Evolutionary conservation across 805 yeast genomes (phyloP).

Genomic region (Wickerhamomyces bovis): DNA sequence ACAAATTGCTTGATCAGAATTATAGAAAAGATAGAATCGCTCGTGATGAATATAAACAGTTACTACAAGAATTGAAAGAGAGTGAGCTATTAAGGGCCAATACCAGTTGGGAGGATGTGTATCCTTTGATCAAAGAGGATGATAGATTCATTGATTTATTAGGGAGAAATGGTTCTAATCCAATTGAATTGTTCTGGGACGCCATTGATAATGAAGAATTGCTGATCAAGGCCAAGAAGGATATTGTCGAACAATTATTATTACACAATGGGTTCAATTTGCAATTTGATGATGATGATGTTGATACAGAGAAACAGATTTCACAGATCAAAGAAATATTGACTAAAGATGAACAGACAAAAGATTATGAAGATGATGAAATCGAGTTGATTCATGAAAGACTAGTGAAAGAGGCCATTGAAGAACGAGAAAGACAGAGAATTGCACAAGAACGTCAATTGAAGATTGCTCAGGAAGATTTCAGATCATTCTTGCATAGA

Average conservation of each 20-base stretch:
- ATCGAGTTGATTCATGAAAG: slow-evolving; percentile 24
- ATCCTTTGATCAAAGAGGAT: slow-evolving; percentile 45
- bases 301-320: slow-evolving; percentile 5
- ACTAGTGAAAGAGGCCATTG: slow-evolving; percentile 22
- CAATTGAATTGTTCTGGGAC: slow-evolving; percentile 75
- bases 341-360: slow-evolving; percentile 18
- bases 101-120: slow-evolving; percentile 54
- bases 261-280: slow-evolving; percentile 27
- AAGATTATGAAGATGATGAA: slow-evolving; percentile 24
- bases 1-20: slow-evolving; percentile 31
- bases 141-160: slow-evolving; percentile 52
- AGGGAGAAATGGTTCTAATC: slow-evolving; percentile 74
- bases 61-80: slow-evolving; percentile 34
- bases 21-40: slow-evolving; percentile 58
- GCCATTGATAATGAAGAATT: slow-evolving; percentile 56
- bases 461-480: slow-evolving; percentile 16
- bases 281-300: slow-evolving; percentile 14
- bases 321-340: slow-evolving; percentile 13
- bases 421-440: slow-evolving; percentile 19
- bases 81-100: slow-evolving; percentile 38
- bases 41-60: slow-evolving; percentile 48
- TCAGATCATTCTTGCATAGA: slow-evolving; percentile 18
- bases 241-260: slow-evolving; percentile 48
- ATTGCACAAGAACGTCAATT: slow-evolving; percentile 8
- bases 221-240: slow-evolving; percentile 50